These are phyloP conservation scores for Acacia pycnantha DNA, from an alignment of 331 rosid species.

Conservation along the genomic window DNA sequence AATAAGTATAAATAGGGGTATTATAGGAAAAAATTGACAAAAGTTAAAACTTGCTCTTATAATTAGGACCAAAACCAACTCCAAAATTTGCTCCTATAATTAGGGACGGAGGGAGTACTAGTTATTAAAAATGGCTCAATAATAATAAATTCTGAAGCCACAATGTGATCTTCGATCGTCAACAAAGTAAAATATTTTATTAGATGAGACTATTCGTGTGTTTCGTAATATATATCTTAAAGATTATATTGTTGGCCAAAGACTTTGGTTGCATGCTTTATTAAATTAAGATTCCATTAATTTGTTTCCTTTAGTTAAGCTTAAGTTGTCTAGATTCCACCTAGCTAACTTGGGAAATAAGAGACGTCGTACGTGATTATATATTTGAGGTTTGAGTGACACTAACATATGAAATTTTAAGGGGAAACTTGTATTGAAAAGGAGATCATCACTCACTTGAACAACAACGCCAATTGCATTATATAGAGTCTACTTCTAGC, in stretches of 20 bases:
- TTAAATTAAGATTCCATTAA: background rate
- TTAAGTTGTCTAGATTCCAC: conserved; percentile 13
- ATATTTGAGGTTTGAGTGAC: background rate
- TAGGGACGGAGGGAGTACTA: too few relatives aligned
- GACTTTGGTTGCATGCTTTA: background rate
- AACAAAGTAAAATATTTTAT: background rate
- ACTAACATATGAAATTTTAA: background rate
- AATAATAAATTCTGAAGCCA: background rate
- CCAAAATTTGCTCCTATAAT: too few relatives aligned
- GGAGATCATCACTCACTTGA: background rate
- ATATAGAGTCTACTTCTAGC: too few relatives aligned
- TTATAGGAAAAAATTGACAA: too few relatives aligned
- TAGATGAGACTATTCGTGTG: background rate
- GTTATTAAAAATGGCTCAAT: background rate
- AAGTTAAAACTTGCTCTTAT: too few relatives aligned
- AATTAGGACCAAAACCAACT: too few relatives aligned
- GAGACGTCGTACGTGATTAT: background rate
- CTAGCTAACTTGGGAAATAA: conserved; percentile 12
- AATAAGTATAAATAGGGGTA: too few relatives aligned
- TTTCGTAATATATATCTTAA: background rate
- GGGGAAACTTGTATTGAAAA: background rate
- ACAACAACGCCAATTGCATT: too few relatives aligned
- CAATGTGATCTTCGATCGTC: background rate
- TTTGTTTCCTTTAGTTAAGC: background rate
- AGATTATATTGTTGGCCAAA: background rate